These are phyloP conservation scores for Penicillium sp. DNA, from an alignment of 2,329 filamentous ascomycete species.

Conservation along the genomic window DNA sequence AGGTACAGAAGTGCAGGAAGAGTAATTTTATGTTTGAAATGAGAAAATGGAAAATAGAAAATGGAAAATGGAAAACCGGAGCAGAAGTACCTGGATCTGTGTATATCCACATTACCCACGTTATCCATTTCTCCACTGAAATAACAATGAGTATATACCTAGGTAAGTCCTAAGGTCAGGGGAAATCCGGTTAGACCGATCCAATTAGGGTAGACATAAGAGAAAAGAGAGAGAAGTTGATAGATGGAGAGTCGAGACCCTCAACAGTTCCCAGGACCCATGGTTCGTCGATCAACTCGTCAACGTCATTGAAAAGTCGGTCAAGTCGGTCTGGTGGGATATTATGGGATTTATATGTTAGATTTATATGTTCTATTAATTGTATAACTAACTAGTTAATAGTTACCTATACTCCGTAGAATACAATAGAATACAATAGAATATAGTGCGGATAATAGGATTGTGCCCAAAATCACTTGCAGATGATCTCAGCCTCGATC, in stretches of 20 bases:
- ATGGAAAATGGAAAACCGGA: too few species aligned
- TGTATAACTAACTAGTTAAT: too few species aligned
- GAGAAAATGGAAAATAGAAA: background rate
- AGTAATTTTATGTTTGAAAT: background rate
- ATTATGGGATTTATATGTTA: too few species aligned
- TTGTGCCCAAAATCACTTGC: slow-evolving; percentile 3
- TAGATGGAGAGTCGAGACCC: background rate
- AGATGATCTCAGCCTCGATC: slow-evolving; percentile 4
- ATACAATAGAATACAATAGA: too few species aligned
- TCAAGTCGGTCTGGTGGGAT: too few species aligned
- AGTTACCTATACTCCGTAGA: too few species aligned
- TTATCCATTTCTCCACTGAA: background rate
- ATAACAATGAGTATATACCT: background rate
- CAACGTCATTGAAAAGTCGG: slow-evolving; percentile 5
- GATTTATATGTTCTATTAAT: too few species aligned
- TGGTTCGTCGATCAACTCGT: slow-evolving; percentile 4
- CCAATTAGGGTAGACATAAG: background rate
- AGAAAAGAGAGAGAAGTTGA: background rate
- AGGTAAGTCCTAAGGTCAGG: too few species aligned
- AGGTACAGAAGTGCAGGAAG: slow-evolving; percentile 2
- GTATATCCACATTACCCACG: background rate
- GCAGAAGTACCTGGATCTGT: slow-evolving; percentile 1
- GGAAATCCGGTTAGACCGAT: background rate
- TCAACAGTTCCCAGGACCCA: background rate
- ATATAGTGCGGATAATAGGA: background rate